Evolutionary conservation across 306 rosid genomes (phyloP).

Genomic region (Pterocarpus macrocarpus): DNA sequence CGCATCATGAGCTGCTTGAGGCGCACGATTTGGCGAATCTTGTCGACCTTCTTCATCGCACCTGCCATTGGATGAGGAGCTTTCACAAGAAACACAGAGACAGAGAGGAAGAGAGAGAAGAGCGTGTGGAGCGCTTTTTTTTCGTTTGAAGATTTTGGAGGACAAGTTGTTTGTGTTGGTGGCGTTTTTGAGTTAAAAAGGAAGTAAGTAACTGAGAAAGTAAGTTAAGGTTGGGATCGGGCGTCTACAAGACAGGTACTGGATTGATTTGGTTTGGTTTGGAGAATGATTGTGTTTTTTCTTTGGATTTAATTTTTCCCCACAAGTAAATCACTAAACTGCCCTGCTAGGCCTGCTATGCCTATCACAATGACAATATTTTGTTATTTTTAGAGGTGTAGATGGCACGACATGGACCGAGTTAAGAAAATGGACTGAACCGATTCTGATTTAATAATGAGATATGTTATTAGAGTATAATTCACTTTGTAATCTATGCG

Average conservation of each 20-base stretch:
- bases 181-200: slow-evolving; percentile 8
- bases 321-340: neutral
- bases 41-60: slow-evolving; percentile 51
- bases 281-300: slow-evolving; percentile 32
- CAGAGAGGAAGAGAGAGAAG: neutral
- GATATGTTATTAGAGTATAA: no score
- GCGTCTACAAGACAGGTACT: neutral
- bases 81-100: neutral
- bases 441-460: no score
- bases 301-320: neutral
- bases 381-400: no score
- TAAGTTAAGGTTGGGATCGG: neutral
- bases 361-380: no score
- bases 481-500: rapidly evolving
- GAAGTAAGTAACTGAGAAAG: neutral
- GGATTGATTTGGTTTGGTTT: neutral
- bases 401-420: no score
- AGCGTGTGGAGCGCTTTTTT: neutral
- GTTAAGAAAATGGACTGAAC: no score
- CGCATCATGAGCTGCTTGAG: slow-evolving; percentile 46
- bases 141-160: neutral
- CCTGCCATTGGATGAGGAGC: slow-evolving; percentile 45
- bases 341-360: neutral
- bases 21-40: slow-evolving; percentile 65
- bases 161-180: neutral